A percentile compares a stretch with the other conserved stretches of the same genome.
Conservation (phyloP, 345 rosid species). For the Melaleuca alternifolia region DNA sequence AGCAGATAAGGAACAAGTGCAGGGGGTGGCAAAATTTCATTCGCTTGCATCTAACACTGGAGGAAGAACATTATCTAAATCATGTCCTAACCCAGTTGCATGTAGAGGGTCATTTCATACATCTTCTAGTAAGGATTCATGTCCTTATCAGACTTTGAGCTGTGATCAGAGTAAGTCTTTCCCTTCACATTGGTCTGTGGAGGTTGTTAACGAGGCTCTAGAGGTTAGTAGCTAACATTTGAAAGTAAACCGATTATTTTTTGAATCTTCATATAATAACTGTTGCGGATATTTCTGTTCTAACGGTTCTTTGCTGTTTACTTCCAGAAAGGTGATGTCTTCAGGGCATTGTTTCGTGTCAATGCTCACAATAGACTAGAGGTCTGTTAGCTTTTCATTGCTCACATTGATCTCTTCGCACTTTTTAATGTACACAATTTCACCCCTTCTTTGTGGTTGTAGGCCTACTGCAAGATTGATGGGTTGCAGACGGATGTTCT, state of each 20-base stretch:
- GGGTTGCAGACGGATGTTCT: slow-evolving; percentile 74
- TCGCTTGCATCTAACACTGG: slow-evolving; percentile 12
- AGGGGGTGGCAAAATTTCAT: not conserved
- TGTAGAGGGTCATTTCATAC: slow-evolving; percentile 16
- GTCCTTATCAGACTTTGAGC: slow-evolving; percentile 13
- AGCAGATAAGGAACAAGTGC: not conserved
- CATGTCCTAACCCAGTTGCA: slow-evolving; percentile 34
- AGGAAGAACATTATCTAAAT: slow-evolving; percentile 23
- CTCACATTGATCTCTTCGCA: not conserved
- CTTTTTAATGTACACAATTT: not conserved
- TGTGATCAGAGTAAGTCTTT: slow-evolving; percentile 26
- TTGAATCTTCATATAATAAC: not conserved
- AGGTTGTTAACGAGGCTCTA: slow-evolving; percentile 45
- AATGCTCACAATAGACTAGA: slow-evolving; percentile 80
- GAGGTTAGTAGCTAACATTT: slow-evolving; percentile 41
- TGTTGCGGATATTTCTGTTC: not conserved
- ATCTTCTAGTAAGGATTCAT: slow-evolving; percentile 12
- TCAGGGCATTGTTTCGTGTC: slow-evolving; percentile 54
- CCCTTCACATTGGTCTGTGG: slow-evolving; percentile 46
- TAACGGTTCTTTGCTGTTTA: not conserved
- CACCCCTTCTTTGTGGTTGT: not conserved
- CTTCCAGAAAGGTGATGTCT: slow-evolving; percentile 66
- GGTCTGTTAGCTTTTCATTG: slow-evolving; percentile 30
- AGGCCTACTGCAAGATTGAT: slow-evolving; percentile 98
- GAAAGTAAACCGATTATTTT: not conserved